These are phyloP conservation scores for Cyclotella kingstonii DNA, from an alignment of 108 stramenopile genomes.

Conservation along the genomic window DNA sequence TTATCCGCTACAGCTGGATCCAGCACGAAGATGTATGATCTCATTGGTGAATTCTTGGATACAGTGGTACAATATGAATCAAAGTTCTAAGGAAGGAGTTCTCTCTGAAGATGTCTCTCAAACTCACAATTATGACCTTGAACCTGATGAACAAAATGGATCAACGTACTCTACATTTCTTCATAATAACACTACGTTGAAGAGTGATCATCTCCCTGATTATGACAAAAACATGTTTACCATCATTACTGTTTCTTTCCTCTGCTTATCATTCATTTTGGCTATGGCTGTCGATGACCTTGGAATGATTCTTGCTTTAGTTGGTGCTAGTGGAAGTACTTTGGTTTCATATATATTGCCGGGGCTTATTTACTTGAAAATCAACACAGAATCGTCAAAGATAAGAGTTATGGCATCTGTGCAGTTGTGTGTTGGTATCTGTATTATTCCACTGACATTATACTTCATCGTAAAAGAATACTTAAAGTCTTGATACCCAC, in stretches of 20 bases:
- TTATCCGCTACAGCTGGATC: conserved; percentile 70
- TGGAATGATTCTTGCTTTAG: conserved; percentile 54
- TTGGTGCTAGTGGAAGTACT: conserved; percentile 74
- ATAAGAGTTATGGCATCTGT: conserved; percentile 28
- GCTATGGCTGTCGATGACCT: conserved; percentile 56
- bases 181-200: too few relatives aligned
- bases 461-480: conserved; percentile 17
- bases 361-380: conserved; percentile 56
- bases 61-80: conserved; percentile 17
- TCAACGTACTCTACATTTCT: too few relatives aligned
- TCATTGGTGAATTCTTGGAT: conserved; percentile 34
- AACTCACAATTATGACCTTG: too few relatives aligned
- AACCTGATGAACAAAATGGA: too few relatives aligned
- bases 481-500: conserved; percentile 1
- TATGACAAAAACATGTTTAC: conserved; percentile 24
- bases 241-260: conserved; percentile 47
- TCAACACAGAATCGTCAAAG: conserved; percentile 31
- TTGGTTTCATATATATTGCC: conserved; percentile 69
- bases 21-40: conserved; percentile 44
- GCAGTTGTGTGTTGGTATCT: conserved; percentile 40
- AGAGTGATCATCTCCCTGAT: too few relatives aligned
- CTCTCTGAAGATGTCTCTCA: too few relatives aligned
- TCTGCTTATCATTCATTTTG: conserved; percentile 42
- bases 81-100: too few relatives aligned
- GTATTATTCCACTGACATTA: conserved; percentile 51